These are phyloP conservation scores for Globisporangium sylvaticum DNA, from an alignment of 352 stramenopile species.

Conservation along the genomic window DNA sequence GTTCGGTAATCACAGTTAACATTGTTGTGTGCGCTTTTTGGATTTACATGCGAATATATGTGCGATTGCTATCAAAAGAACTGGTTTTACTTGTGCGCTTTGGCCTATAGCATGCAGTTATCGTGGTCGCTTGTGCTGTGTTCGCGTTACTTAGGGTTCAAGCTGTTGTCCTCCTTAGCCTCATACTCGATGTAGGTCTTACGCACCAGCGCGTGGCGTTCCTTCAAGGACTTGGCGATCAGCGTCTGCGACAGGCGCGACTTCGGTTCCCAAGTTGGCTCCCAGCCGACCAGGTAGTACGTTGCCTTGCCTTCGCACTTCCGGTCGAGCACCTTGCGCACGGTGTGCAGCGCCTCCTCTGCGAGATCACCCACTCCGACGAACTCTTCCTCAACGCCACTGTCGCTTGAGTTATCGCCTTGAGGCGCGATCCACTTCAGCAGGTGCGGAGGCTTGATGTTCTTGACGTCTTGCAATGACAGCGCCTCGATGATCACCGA, in stretches of 20 bases:
- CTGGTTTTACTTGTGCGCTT: background rate
- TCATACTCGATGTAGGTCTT: conserved; percentile 21
- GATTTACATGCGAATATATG: background rate
- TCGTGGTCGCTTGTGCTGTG: no score
- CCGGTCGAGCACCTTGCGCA: background rate
- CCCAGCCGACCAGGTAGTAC: conserved; percentile 24
- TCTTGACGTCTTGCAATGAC: background rate
- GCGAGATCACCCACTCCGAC: background rate
- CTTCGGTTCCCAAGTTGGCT: conserved; percentile 13
- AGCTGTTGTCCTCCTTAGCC: conserved; percentile 15
- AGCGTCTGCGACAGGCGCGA: conserved; percentile 8
- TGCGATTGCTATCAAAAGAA: background rate
- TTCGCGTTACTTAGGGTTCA: background rate
- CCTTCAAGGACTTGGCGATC: conserved; percentile 17
- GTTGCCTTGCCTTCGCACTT: background rate
- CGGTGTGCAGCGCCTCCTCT: conserved; percentile 1
- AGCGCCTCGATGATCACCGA: background rate
- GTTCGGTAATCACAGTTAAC: no score
- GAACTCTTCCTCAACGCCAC: background rate
- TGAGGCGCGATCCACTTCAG: background rate
- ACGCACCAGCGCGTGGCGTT: conserved; percentile 19
- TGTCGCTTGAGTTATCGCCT: background rate
- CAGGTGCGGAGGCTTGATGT: background rate
- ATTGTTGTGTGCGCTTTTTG: background rate
- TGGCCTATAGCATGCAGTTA: no score